phyloP scores from a whole-genome alignment of 129 eudicot species.

The Flaveria ramosissima region DNA sequence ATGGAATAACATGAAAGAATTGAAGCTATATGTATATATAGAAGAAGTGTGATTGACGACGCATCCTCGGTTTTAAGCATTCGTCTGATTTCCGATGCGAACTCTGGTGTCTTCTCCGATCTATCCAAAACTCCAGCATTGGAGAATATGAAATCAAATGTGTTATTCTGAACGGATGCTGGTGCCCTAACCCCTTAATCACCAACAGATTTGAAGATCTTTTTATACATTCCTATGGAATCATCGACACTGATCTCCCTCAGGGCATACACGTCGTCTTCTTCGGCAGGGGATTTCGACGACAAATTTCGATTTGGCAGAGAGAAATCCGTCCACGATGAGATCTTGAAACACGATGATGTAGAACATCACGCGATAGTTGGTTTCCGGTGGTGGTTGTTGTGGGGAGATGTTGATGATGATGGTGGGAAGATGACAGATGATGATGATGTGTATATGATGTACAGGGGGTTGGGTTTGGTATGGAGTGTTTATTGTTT shows the following conservation, averaged over 20 bases:
- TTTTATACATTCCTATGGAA: no score
- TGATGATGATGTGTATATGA: no score
- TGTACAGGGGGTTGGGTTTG: no score
- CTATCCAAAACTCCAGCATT: slow-evolving; percentile 51
- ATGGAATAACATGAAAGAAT: slow-evolving; percentile 50
- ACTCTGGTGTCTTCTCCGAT: slow-evolving; percentile 32
- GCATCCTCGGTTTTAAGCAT: slow-evolving; percentile 83
- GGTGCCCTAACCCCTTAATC: slow-evolving; percentile 33
- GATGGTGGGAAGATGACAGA: no score
- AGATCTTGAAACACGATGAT: slow-evolving; percentile 73
- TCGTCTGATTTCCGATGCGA: slow-evolving; percentile 63
- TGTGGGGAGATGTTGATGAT: no score
- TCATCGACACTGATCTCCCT: no score
- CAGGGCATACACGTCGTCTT: no score
- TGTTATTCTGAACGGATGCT: slow-evolving; percentile 41
- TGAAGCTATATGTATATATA: slow-evolving; percentile 64
- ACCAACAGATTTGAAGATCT: no score
- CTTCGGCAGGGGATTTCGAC: no score
- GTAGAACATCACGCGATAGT: slow-evolving; percentile 52
- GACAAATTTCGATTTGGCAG: slow-evolving; percentile 23
- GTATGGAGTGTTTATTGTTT: no score
- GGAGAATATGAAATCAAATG: slow-evolving; percentile 72
- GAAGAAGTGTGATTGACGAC: slow-evolving; percentile 62
- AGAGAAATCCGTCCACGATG: slow-evolving; percentile 56
- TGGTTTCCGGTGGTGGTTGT: slow-evolving; percentile 35